Conservation (phyloP, 805 yeast species). For the Pichia manshurica region DNA sequence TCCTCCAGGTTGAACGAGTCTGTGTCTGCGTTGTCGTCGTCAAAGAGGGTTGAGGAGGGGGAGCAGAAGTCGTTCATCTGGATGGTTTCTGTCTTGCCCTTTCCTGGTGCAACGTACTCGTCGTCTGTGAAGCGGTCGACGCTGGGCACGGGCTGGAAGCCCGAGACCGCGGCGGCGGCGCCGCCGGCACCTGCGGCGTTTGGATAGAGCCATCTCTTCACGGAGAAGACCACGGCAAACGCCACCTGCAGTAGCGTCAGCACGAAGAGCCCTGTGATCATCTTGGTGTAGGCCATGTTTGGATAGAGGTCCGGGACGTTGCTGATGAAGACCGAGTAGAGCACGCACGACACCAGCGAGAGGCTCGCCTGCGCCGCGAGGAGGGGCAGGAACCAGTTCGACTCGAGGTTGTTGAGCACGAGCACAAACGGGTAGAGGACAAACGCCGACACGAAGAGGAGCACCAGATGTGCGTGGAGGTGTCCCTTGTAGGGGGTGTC, state of each 20-base stretch:
- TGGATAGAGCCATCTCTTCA: conserved; percentile 37
- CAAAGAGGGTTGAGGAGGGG: conserved; percentile 34
- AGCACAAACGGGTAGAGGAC: conserved; percentile 64
- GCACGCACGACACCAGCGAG: conserved; percentile 45
- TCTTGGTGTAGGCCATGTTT: conserved; percentile 61
- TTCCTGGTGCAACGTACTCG: conserved; percentile 7
- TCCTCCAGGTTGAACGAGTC: conserved; percentile 26
- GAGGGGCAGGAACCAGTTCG: conserved; percentile 53
- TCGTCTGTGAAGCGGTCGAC: not conserved
- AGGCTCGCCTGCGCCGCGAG: conserved; percentile 46
- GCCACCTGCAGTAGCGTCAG: conserved; percentile 48
- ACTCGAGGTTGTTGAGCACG: conserved; percentile 54
- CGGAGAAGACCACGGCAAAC: conserved; percentile 45
- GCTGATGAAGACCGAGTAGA: conserved; percentile 51
- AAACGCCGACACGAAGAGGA: conserved; percentile 40
- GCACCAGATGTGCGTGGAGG: conserved; percentile 48
- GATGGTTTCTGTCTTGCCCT: conserved; percentile 15
- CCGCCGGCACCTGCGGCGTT: no score
- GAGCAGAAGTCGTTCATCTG: conserved; percentile 29
- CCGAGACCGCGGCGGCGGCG: no score
- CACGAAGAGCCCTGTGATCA: conserved; percentile 56
- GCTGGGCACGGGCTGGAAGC: not conserved
- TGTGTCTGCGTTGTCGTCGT: conserved; percentile 8
- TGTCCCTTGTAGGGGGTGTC: conserved; percentile 45
- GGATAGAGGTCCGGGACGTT: conserved; percentile 71